phyloP scores from a whole-genome alignment of 805 yeast species.

The Yamadazyma nakazawae region DNA sequence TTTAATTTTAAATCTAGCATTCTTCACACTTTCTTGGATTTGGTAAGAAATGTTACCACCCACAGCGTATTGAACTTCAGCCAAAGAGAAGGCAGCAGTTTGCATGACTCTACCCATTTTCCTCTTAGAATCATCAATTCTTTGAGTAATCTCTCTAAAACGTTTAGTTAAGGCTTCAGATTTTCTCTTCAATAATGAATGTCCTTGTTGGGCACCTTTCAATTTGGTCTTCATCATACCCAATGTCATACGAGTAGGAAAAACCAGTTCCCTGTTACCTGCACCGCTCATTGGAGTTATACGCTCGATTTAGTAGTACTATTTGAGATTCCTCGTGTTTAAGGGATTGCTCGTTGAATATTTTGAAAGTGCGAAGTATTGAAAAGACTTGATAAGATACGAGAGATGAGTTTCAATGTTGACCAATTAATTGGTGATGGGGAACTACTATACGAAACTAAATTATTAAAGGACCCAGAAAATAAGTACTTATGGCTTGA shows the following conservation, averaged over 20 bases:
- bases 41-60: conserved; percentile 95
- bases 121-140: conserved; percentile 92
- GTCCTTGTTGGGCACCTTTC: conserved; percentile 97
- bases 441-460: conserved; percentile 36
- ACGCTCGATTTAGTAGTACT: neutral
- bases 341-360: conserved; percentile 5
- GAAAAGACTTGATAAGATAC: conserved; percentile 2
- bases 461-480: conserved; percentile 30
- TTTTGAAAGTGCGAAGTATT: conserved; percentile 1
- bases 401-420: conserved; percentile 18
- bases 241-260: conserved; percentile 97
- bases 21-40: conserved; percentile 89
- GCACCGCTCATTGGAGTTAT: conserved; percentile 54
- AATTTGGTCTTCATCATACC: conserved; percentile 92
- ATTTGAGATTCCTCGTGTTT: conserved; percentile 3
- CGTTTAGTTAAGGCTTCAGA: conserved; percentile 96
- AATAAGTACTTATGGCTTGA: conserved; percentile 43
- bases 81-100: conserved; percentile 94
- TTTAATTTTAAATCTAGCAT: conserved; percentile 84
- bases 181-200: conserved; percentile 86
- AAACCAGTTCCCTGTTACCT: conserved; percentile 88
- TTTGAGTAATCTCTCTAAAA: conserved; percentile 89
- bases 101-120: conserved; percentile 99
- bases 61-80: conserved; percentile 96
- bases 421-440: conserved; percentile 16